phyloP scores from a whole-genome alignment of 2,329 filamentous ascomycete genomes.

The Fusarium armeniacum region DNA sequence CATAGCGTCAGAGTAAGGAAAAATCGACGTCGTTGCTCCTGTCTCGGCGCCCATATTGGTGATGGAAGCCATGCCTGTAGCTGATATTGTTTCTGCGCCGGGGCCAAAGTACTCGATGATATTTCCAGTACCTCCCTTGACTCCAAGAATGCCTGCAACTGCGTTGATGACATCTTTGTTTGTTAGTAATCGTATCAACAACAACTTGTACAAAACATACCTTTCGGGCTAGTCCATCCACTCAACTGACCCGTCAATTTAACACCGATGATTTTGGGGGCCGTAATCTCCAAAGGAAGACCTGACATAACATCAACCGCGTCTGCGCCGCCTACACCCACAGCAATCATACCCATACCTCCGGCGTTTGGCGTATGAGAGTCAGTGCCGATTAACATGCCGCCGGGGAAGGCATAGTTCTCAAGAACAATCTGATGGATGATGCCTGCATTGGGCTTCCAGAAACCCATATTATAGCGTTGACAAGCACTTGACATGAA shows the following conservation, averaged over 20 bases:
- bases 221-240: slow-evolving; percentile 75
- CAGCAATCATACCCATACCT: slow-evolving; percentile 90
- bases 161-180: slow-evolving; percentile 5
- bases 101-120: slow-evolving; percentile 95
- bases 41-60: slow-evolving; percentile 91
- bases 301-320: slow-evolving; percentile 97
- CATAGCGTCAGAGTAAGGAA: slow-evolving; percentile 89
- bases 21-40: slow-evolving; percentile 92
- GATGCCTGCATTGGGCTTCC: slow-evolving; percentile 92
- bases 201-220: background rate
- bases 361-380: slow-evolving; percentile 97
- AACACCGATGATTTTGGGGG: slow-evolving; percentile 91
- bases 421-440: slow-evolving; percentile 99
- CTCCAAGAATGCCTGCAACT: slow-evolving; percentile 71
- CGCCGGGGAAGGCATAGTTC: slow-evolving; percentile 95
- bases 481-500: slow-evolving; percentile 93
- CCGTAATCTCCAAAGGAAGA: slow-evolving; percentile 97
- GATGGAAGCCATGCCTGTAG: slow-evolving; percentile 92
- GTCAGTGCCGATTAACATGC: slow-evolving; percentile 99
- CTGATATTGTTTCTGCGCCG: slow-evolving; percentile 88
- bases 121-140: slow-evolving; percentile 92
- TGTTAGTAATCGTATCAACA: background rate
- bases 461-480: slow-evolving; percentile 94
- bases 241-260: slow-evolving; percentile 84
- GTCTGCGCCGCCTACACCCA: slow-evolving; percentile 96